These are phyloP conservation scores for Ilex aquifolium DNA, from an alignment of 257 asterid genomes.

Conservation along the genomic window DNA sequence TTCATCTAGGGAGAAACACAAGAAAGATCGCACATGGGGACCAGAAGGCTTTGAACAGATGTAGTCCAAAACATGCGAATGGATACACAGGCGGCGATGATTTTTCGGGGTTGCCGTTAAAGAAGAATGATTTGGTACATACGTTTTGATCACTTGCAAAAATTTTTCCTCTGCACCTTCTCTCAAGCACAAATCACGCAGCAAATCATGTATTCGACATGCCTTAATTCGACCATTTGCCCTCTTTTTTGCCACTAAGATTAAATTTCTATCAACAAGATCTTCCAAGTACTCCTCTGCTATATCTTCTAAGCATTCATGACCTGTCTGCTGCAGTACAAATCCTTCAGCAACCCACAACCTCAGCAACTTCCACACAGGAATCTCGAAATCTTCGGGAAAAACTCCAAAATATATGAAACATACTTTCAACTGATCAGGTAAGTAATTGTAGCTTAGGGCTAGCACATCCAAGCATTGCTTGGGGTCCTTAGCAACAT, in stretches of 20 bases:
- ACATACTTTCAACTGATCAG: neutral
- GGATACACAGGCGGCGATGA: constrained; percentile 1
- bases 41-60: neutral
- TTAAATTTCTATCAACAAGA: constrained; percentile 2
- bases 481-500: constrained; percentile 1
- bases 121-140: neutral
- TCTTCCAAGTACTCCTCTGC: constrained; percentile 5
- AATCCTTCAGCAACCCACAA: constrained; percentile 4
- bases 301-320: neutral
- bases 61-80: neutral
- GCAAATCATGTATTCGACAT: constrained; percentile 2
- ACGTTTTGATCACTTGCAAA: neutral
- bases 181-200: constrained; percentile 5
- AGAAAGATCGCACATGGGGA: neutral
- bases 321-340: neutral
- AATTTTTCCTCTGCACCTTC: neutral
- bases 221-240: neutral
- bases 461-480: neutral
- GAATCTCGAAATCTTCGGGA: neutral
- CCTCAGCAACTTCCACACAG: neutral
- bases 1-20: neutral
- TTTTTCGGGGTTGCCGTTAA: neutral
- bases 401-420: constrained; percentile 3
- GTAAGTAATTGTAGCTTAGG: neutral
- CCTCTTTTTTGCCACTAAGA: neutral